phyloP scores from a whole-genome alignment of 306 rosid genomes.

The Morella rubra region DNA sequence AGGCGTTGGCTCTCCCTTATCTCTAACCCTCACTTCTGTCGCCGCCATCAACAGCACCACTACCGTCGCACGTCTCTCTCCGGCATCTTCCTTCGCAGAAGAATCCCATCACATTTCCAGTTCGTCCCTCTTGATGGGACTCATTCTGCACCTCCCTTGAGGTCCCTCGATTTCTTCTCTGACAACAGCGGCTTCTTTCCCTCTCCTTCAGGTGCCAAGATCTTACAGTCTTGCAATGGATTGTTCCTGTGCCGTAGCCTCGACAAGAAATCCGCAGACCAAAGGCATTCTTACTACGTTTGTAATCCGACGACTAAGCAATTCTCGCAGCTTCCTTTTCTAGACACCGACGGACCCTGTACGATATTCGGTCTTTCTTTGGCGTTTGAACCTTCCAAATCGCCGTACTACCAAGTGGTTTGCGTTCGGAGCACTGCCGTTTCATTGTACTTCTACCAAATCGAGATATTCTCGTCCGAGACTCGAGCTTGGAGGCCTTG shows the following conservation, averaged over 20 bases:
- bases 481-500: constrained; percentile 26
- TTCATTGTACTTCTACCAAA: constrained; percentile 12
- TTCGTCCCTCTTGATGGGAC: constrained; percentile 2
- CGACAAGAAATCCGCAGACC: not conserved
- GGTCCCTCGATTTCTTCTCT: constrained; percentile 14
- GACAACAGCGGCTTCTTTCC: not conserved
- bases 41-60: constrained; percentile 9
- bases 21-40: constrained; percentile 20
- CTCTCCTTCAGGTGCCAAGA: not conserved
- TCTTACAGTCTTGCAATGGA: constrained; percentile 39
- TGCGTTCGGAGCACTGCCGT: constrained; percentile 10
- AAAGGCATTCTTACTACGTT: constrained; percentile 11
- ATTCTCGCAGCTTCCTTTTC: constrained; percentile 19
- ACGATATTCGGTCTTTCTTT: constrained; percentile 16
- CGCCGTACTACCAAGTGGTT: constrained; percentile 27
- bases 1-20: constrained; percentile 24
- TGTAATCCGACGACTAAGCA: constrained; percentile 35
- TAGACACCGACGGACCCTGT: not conserved
- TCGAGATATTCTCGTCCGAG: constrained; percentile 32
- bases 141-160: not conserved
- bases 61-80: constrained; percentile 11
- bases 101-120: not conserved
- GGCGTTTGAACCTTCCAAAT: constrained; percentile 31
- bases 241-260: constrained; percentile 22
- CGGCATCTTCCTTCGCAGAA: constrained; percentile 16